Base-by-base conservation (phyloP, 139 green algal species). In the Spirogloea muscicola region DNA sequence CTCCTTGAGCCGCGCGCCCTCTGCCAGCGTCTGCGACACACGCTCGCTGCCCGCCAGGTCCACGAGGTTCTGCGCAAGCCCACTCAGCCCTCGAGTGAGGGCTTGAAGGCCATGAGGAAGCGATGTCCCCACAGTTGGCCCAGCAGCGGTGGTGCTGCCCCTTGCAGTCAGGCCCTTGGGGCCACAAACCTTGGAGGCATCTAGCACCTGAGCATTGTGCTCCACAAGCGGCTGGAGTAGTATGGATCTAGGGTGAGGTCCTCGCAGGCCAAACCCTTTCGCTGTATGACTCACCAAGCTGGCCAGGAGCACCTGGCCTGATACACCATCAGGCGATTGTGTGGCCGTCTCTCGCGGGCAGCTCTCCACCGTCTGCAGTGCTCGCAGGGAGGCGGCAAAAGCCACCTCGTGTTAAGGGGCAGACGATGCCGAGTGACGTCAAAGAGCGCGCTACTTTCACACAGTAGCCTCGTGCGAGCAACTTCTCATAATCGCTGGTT, bases 1-100 rank as follows among this genome's bases (percentile, higher is more conserved):
- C 86, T 97, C 93, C 82, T 96, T 97, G 79, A 90, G 87, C n/a
- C 91, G 84, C 42, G 92, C 82, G 29, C 93, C 93, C 82, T 96
- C 91, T 0, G 93, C 91, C 6, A 88, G 87, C 13, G 93, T 97
- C 84, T 97, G 97, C 41, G 86, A 85, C 5, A 94, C 83, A 41
- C 93, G 87, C 87, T 97, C 93, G 13, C 69, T 88, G 63, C 93
- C 93, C 2, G 93, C 93, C 39, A 98, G 80, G 63, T 98, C 93
- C 6, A 97, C 92, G 31, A 98, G 84, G 58, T 69, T 81, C 64
- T 78, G 74, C 63, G 21, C 51, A 25, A n/a, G n/a, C n/a, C n/a
- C n/a, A n/a, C n/a, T n/a, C n/a, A n/a, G n/a, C n/a, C n/a, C n/a
- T n/a, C n/a, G n/a, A n/a, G n/a, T n/a, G n/a, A n/a, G n/a, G n/a